These are phyloP conservation scores for Ascomycota sp. DNA, from an alignment of 2,329 filamentous ascomycete genomes.

Conservation along the genomic window DNA sequence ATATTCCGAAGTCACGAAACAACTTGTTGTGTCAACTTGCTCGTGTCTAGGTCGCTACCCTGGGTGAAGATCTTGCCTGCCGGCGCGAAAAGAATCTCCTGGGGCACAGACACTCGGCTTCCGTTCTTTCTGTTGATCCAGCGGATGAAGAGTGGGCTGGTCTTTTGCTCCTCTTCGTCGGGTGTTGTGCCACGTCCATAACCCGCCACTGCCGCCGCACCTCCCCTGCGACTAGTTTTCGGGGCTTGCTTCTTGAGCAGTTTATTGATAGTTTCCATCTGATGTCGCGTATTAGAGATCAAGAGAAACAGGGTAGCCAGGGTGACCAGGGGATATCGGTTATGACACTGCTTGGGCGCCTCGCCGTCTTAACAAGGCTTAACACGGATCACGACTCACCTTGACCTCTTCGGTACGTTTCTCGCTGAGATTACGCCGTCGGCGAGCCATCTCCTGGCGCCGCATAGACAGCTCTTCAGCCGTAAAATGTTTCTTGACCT, in stretches of 20 bases:
- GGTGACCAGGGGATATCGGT: not conserved
- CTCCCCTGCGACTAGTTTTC: conserved; percentile 41
- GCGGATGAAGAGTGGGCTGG: conserved; percentile 43
- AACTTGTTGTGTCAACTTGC: conserved; percentile 36
- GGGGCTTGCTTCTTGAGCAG: conserved; percentile 71
- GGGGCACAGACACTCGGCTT: conserved; percentile 40
- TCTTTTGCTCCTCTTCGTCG: conserved; percentile 24
- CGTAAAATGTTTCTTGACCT: conserved; percentile 41
- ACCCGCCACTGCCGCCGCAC: conserved; percentile 6
- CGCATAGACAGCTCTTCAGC: conserved; percentile 42
- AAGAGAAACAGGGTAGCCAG: not conserved
- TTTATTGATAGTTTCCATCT: conserved; percentile 87
- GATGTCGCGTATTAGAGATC: not conserved
- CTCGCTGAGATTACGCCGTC: conserved; percentile 40
- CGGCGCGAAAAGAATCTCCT: conserved; percentile 45
- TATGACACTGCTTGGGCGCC: no score
- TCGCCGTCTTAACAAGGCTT: no score
- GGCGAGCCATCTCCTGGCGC: conserved; percentile 39
- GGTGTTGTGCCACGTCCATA: conserved; percentile 25
- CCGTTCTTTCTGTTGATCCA: conserved; percentile 52
- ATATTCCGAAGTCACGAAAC: conserved; percentile 9
- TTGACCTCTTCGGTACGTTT: conserved; percentile 46
- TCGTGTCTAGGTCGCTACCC: conserved; percentile 9
- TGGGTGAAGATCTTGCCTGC: conserved; percentile 35
- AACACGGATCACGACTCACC: conserved; percentile 13